Evolutionary conservation across 495 filamentous ascomycete genomes (phyloP), one percentile per base, ranked within the genome.

Genomic region (Aspergillus wentii): DNA sequence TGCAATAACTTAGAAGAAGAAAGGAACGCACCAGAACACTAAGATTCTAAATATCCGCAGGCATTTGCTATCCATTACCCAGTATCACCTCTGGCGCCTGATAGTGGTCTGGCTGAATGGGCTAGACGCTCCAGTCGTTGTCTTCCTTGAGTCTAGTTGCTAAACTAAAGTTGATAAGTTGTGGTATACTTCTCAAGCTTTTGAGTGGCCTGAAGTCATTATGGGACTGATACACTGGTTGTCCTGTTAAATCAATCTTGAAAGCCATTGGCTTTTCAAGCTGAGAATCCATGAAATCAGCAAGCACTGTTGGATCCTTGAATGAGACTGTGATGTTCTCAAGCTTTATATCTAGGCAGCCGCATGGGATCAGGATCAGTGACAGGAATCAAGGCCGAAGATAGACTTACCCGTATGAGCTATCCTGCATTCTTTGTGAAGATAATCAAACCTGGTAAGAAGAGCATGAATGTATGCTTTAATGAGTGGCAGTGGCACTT

Each of bases 151-250:
- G 57, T 43, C 82, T 86, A 54, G 85, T 80, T n/a, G 87, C 85
- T 9, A 91, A 66, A 37, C 87, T 87, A 61, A 92, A 94, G 67
- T 94, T 87, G 59, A 86, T 87, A 50, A 94, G 86, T 68, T 90
- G 87, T 51, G 56, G 60, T 46, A 62, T 49, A 45, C 53, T 64
- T 38, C 41, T 50, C 16, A 48, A 44, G 40, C 40, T 49, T 54
- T 57, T 59, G 6, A 68, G 47, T 44, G 47, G 54, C 17, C 67
- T 64, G 42, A 71, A 65, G 38, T 69, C 47, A 49, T 64, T 65
- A 43, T 49, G 59, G 21, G 46, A 64, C 30, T 48, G 56, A 56
- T 70, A 69, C 2, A 69, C 54, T 33, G 48, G 44, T 43, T 55
- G 44, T 37, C 56, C 61, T 4, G 36, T 26, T 8, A 51, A 46